A percentile compares a stretch with the other conserved stretches of the same genome.
phyloP scores from a whole-genome alignment of 805 yeast species.

The Nakazawaea ishiwadae region DNA sequence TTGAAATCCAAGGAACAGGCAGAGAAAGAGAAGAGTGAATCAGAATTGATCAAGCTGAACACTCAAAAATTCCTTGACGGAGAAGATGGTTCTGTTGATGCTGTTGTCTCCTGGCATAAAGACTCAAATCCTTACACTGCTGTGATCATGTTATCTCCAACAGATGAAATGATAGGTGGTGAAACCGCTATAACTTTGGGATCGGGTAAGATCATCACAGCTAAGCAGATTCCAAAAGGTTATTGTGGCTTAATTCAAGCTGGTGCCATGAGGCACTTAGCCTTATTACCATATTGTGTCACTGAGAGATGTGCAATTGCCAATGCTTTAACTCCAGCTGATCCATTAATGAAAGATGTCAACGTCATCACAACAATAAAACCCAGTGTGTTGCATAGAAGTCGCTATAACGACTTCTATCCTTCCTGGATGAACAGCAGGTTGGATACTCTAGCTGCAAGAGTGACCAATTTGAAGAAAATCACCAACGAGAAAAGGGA shows the following conservation, averaged over 20 bases:
- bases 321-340: slow-evolving; percentile 26
- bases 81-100: slow-evolving; percentile 29
- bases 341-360: slow-evolving; percentile 25
- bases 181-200: slow-evolving; percentile 40
- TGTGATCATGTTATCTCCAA: slow-evolving; percentile 38
- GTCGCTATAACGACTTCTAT: slow-evolving; percentile 26
- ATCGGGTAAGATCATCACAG: slow-evolving; percentile 18
- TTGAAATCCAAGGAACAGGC: slow-evolving; percentile 25
- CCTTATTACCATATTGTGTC: slow-evolving; percentile 20
- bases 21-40: slow-evolving; percentile 10
- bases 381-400: slow-evolving; percentile 23
- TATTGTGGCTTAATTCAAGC: slow-evolving; percentile 22
- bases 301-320: slow-evolving; percentile 28
- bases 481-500: slow-evolving; percentile 16
- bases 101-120: slow-evolving; percentile 36
- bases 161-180: slow-evolving; percentile 39
- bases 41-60: slow-evolving; percentile 14
- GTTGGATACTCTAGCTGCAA: slow-evolving; percentile 21
- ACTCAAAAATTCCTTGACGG: slow-evolving; percentile 20
- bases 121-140: slow-evolving; percentile 40
- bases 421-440: slow-evolving; percentile 25
- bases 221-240: slow-evolving; percentile 21
- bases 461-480: slow-evolving; percentile 19
- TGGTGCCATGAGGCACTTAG: slow-evolving; percentile 22
- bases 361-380: slow-evolving; percentile 27